Evolutionary conservation across 176 grass and related monocot species (phyloP), one percentile per base, ranked within the genome.

Genomic region (Aegilops speltoides): DNA sequence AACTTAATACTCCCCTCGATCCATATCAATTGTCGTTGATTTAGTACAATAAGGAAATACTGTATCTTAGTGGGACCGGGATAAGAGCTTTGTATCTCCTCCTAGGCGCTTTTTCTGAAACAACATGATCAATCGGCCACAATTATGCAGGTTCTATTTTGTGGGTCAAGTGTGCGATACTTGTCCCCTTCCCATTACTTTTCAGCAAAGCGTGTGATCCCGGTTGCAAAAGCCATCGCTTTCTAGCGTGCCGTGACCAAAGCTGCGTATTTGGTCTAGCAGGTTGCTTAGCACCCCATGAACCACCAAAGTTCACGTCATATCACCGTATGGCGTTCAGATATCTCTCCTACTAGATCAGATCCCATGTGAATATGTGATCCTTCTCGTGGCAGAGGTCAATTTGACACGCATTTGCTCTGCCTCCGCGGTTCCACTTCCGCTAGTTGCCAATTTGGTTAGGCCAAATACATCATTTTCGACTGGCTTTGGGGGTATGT

Each of bases 101-200:
- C 41, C 16, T 48, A 29, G 41, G 41, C 17, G 40, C 14, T 48
- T 43, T 75, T 48, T 17, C 72, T 75, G 23, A 24, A 50, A 76
- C 15, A 76, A 76, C 24, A 50, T 50, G 73, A 76, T 76, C 73
- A 29, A 76, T 11, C 24, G 4, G 24, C 73, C 73, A 50, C 73
- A 50, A 29, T 76, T 76, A 76, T 76, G 43, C 41, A 26, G 28
- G 24, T 76, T 76, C 73, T 76, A 76, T 76, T 76, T 76, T 29
- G 43, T 76, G 73, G 73, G 73, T 76, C 73, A 76, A 76, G 23
- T 17, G 24, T 50, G 73, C 7, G 73, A 76, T 76, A 29, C 73
- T 76, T 76, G 73, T 50, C 73, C 72, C 73, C 73, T 50, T 45
- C 73, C 43, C 73, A 76, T 50, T 76, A 76, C 73, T 76, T 76